Base-by-base conservation (phyloP, 352 stramenopile species). In the Blastocystis sp. region DNA sequence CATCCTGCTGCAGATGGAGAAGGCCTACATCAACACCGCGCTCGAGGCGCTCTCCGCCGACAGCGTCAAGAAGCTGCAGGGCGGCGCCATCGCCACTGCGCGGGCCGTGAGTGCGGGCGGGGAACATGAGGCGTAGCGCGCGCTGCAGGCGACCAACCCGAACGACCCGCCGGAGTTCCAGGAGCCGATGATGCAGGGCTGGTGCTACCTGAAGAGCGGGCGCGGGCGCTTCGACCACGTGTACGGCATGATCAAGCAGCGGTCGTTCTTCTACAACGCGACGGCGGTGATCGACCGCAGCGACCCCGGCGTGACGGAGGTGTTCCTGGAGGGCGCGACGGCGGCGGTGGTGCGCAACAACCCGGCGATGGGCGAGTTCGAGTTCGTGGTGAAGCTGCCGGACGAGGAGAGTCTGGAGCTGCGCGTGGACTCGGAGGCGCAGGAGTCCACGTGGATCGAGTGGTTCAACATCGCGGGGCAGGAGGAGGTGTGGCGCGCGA, bases 1-100 rank as follows among this genome's bases (percentile, higher is more conserved):
- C 34, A 98, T 99, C 90, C 91, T 99, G 19, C 97, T 99, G 80
- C 94, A 97, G 89, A 97, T 98, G 89, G 97, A 99, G 92, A 90
- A 99, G 79, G 95, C 96, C 6, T 98, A 98, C 91, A 96, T 99
- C 88, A 99, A 99, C 92, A 99, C 96, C 28, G 98, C 97, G 90
- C 97, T 99, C 92, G 97, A 97, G 3, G 97, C 57, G 10, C 60
- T 77, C 38, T 19, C 24, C 19, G 68, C 34, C 9, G 60, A 17
- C 10, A 28, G 60, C 48, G 60, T 77, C 24, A 40, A 77, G 42
- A 59, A 48, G 28, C 34, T 77, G 17, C 68, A 40, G 3, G 68
- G 7, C 19, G 68, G 60, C 3, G 68, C 68, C 4, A 77, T 40
- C 4, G 38, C 68, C 28, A 34, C 28, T 0, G 28, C 28, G 28